phyloP scores from a whole-genome alignment of 2,329 filamentous ascomycete species.

The Diaporthe batatas region DNA sequence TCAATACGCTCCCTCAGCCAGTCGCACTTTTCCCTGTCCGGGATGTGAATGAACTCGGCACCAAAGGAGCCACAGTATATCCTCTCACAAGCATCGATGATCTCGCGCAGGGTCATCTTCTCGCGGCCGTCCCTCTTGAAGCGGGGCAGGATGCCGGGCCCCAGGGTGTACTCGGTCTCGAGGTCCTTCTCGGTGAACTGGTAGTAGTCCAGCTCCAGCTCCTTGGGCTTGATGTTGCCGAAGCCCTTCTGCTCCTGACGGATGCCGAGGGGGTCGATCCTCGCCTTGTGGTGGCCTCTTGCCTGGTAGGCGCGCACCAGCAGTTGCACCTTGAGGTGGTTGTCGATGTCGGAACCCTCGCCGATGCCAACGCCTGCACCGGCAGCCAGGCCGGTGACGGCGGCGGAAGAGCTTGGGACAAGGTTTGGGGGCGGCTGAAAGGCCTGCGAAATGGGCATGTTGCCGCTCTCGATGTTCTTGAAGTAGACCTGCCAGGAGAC shows the following conservation, averaged over 20 bases:
- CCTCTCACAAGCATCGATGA: conserved; percentile 91
- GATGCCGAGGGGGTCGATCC: conserved; percentile 96
- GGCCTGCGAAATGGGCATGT: conserved; percentile 97
- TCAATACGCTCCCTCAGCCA: conserved; percentile 97
- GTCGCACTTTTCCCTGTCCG: conserved; percentile 96
- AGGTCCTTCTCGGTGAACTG: conserved; percentile 95
- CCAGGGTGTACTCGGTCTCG: conserved; percentile 90
- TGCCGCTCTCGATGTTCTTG: conserved; percentile 98
- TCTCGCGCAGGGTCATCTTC: conserved; percentile 97
- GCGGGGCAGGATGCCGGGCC: conserved; percentile 93
- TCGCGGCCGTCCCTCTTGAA: conserved; percentile 90
- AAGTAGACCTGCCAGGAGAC: conserved; percentile 99
- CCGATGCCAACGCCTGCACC: conserved; percentile 75
- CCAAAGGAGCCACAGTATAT: conserved; percentile 98
- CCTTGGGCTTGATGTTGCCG: conserved; percentile 89
- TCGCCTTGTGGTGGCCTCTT: conserved; percentile 97
- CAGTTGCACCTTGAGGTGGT: conserved; percentile 98
- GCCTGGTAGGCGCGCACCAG: conserved; percentile 98
- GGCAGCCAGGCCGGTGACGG: conserved; percentile 79
- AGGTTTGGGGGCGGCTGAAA: conserved; percentile 96
- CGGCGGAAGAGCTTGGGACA: conserved; percentile 84
- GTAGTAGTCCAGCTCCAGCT: conserved; percentile 93
- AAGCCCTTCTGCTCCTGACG: conserved; percentile 87
- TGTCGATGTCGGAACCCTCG: conserved; percentile 86
- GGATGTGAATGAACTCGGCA: conserved; percentile 98